Evolutionary conservation across 192 early-diverging fungal genomes (phyloP), one percentile per base, ranked within the genome.

Genomic region (Backusella macrospora): DNA sequence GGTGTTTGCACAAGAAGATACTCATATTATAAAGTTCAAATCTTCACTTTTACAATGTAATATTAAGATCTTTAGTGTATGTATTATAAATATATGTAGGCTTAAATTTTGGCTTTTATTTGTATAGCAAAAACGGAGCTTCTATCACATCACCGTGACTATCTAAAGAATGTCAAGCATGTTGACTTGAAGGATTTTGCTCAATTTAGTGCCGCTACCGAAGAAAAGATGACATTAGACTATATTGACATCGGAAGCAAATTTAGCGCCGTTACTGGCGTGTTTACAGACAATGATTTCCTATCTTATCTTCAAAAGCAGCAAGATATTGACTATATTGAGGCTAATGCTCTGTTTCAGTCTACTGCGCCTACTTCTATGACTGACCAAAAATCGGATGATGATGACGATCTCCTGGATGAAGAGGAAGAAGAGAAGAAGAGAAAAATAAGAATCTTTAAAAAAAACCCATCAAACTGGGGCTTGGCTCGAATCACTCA

Each of bases 401-500:
- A n/a, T n/a, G n/a, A n/a, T n/a, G n/a, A n/a, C n/a, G n/a, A n/a
- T n/a, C n/a, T n/a, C n/a, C n/a, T n/a, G n/a, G n/a, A n/a, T n/a
- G n/a, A 16, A 21, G 26, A 15, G 38, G 48, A 52, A 7, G 67
- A 43, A 39, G 26, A 42, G 43, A 6, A 37, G n/a, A n/a, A n/a
- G n/a, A n/a, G n/a, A n/a, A n/a, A n/a, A n/a, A n/a, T n/a, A n/a
- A 49, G 43, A 21, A 18, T 29, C 3, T 23, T 64, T 6, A 38
- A 18, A 26, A 37, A 55, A 23, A 55, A 9, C 18, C 49, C 70
- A 8, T 38, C 70, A 1, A 71, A 84, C 37, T 90, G 88, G 88
- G 88, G 88, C 39, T 62, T 90, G 4, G 59, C 81, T 23, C 71
- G 86, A 39, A 79, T 87, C 18, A 67, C 75, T 42, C 66, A 83